phyloP scores from a whole-genome alignment of 331 rosid genomes.

The Phaseolus coccineus region DNA sequence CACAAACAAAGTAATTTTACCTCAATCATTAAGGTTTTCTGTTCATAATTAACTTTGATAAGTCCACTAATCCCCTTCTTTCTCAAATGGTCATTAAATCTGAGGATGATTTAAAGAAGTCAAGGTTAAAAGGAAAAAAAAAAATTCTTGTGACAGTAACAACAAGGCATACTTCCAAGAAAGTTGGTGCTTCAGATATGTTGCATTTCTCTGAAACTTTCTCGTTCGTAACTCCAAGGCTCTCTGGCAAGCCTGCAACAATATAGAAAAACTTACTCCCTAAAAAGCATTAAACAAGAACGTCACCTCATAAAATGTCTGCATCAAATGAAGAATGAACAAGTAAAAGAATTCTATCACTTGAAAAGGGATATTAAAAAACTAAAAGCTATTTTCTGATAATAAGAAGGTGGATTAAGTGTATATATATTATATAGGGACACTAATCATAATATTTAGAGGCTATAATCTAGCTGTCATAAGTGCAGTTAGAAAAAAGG shows the following conservation, averaged over 20 bases:
- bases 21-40: slow-evolving; percentile 81
- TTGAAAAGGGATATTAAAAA: neutral
- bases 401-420: neutral
- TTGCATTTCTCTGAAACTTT: slow-evolving; percentile 73
- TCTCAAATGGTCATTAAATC: slow-evolving; percentile 82
- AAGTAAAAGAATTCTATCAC: neutral
- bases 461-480: neutral
- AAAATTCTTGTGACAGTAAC: neutral
- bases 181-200: slow-evolving; percentile 67
- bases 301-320: slow-evolving; percentile 1
- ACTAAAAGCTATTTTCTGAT: neutral
- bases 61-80: slow-evolving; percentile 91
- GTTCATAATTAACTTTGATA: slow-evolving; percentile 71
- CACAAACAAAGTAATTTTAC: slow-evolving; percentile 53
- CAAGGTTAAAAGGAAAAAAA: slow-evolving; percentile 15
- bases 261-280: neutral
- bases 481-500: neutral
- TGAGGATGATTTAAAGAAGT: slow-evolving; percentile 42
- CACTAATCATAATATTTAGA: neutral
- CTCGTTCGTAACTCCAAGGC: slow-evolving; percentile 63
- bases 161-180: slow-evolving; percentile 80
- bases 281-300: slow-evolving; percentile 1
- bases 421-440: neutral
- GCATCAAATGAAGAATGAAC: slow-evolving; percentile 3
- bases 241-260: slow-evolving; percentile 70